Evolutionary conservation across 371 early-diverging fungal genomes (phyloP).

Genomic region (Mortierella polycephala): DNA sequence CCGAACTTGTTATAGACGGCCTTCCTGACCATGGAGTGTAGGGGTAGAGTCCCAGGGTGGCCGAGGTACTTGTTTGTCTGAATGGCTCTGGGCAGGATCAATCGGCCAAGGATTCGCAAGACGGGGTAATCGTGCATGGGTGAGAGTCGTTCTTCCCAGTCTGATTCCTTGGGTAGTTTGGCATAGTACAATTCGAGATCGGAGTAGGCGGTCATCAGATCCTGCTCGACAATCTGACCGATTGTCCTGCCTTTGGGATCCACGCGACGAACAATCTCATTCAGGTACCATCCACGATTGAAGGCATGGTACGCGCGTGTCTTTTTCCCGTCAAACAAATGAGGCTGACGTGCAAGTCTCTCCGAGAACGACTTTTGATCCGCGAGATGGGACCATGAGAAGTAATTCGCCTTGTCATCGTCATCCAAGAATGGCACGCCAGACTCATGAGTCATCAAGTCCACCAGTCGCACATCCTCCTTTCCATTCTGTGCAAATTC

Average conservation of each 20-base stretch:
- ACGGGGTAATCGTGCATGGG: conserved; percentile 58
- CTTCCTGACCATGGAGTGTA: conserved; percentile 22
- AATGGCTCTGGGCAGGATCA: conserved; percentile 57
- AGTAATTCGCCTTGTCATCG: conserved; percentile 21
- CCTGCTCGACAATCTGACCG: conserved; percentile 66
- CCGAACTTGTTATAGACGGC: not conserved
- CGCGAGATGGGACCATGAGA: conserved; percentile 49
- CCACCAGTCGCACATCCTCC: conserved; percentile 72
- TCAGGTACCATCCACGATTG: conserved; percentile 78
- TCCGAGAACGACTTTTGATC: conserved; percentile 55
- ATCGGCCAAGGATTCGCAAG: conserved; percentile 54
- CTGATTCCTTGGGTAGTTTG: conserved; percentile 50
- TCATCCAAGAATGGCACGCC: conserved; percentile 71
- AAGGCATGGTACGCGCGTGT: conserved; percentile 72
- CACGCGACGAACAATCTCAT: conserved; percentile 73
- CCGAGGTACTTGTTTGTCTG: conserved; percentile 36
- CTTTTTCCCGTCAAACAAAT: conserved; percentile 66
- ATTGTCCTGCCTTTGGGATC: conserved; percentile 66
- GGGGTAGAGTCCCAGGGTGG: conserved; percentile 16
- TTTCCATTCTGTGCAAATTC: conserved; percentile 82
- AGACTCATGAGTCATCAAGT: conserved; percentile 72
- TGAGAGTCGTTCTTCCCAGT: conserved; percentile 58
- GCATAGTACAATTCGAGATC: conserved; percentile 69
- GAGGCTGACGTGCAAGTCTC: conserved; percentile 68
- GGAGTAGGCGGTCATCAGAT: conserved; percentile 55